Percentiles rank a stretch among this genome's conserved stretches.
Evolutionary conservation across 768 basidiomycete species (phyloP).

Genomic region (Leccinum subtestaceum): DNA sequence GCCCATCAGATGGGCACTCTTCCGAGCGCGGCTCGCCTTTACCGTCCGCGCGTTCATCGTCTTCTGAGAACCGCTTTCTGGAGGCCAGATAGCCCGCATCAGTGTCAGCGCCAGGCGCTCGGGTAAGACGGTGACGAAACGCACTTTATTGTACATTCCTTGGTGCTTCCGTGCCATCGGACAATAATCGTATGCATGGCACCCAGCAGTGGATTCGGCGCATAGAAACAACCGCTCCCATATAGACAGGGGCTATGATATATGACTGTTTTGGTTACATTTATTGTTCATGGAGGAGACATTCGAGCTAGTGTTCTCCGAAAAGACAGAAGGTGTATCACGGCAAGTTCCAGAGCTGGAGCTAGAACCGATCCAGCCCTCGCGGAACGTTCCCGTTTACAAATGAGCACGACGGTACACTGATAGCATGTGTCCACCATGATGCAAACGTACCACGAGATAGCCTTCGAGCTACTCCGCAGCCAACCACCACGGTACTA

Average conservation of each 20-base stretch:
- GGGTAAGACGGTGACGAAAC: background rate
- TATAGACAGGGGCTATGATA: conserved; percentile 12
- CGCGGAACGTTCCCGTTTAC: conserved; percentile 81
- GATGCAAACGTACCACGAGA: conserved; percentile 86
- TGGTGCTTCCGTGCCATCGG: background rate
- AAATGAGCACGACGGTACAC: conserved; percentile 77
- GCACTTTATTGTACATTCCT: background rate
- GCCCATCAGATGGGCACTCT: background rate
- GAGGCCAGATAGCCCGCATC: background rate
- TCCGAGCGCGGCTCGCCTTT: background rate
- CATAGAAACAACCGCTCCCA: background rate
- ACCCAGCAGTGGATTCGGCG: too few relatives aligned
- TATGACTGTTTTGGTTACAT: background rate
- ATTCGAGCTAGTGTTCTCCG: conserved; percentile 45
- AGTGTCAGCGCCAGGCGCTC: background rate
- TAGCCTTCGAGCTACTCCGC: conserved; percentile 68
- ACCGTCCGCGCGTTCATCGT: background rate
- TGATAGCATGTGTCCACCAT: conserved; percentile 84
- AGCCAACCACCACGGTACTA: conserved; percentile 26
- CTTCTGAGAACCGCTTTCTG: background rate
- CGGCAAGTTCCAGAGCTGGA: conserved; percentile 61
- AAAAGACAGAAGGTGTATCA: conserved; percentile 85
- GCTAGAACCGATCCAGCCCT: conserved; percentile 42
- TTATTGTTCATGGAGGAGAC: background rate
- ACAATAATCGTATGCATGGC: background rate